Percentiles rank a stretch among this genome's conserved stretches.
Evolutionary conservation across 2,329 filamentous ascomycete species (phyloP).

Genomic region (Leptographium flavum): DNA sequence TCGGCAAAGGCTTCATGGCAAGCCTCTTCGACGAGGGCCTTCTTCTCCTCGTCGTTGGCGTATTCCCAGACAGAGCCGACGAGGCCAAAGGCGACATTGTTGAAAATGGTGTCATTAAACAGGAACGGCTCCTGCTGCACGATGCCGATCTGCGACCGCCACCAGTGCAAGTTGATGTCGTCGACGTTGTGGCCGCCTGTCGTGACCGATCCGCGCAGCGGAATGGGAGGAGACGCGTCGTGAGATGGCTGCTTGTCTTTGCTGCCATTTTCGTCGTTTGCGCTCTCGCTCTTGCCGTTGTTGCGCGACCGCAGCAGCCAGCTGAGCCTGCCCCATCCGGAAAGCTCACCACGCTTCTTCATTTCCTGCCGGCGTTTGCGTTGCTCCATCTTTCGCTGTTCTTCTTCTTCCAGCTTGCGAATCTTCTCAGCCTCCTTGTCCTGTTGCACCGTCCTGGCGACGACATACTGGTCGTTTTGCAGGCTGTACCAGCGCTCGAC

Average conservation of each 20-base stretch:
- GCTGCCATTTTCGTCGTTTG: not conserved
- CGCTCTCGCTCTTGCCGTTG: not conserved
- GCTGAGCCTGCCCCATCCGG: not conserved
- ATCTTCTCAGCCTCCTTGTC: constrained; percentile 8
- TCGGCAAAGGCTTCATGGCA: constrained; percentile 43
- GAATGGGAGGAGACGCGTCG: constrained; percentile 27
- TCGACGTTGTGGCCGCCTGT: constrained; percentile 56
- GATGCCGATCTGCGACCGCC: constrained; percentile 23
- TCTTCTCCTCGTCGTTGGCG: not conserved
- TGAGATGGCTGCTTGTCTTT: not conserved
- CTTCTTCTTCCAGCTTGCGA: constrained; percentile 1
- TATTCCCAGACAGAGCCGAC: constrained; percentile 15
- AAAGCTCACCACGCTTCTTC: not conserved
- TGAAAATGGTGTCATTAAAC: constrained; percentile 28
- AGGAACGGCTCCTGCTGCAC: constrained; percentile 21
- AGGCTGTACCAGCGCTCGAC: constrained; percentile 46
- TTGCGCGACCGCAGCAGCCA: not conserved
- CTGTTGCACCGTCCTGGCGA: constrained; percentile 31
- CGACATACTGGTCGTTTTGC: constrained; percentile 31
- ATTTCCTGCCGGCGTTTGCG: not conserved
- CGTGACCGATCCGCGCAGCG: constrained; percentile 36
- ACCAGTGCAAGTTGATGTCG: constrained; percentile 56
- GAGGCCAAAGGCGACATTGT: constrained; percentile 36
- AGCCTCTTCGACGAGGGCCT: constrained; percentile 31
- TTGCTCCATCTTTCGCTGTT: not conserved